A percentile compares a stretch with the other conserved stretches of the same genome.
Conservation (phyloP, 306 rosid species). For the Sechiopsis laciniata region DNA sequence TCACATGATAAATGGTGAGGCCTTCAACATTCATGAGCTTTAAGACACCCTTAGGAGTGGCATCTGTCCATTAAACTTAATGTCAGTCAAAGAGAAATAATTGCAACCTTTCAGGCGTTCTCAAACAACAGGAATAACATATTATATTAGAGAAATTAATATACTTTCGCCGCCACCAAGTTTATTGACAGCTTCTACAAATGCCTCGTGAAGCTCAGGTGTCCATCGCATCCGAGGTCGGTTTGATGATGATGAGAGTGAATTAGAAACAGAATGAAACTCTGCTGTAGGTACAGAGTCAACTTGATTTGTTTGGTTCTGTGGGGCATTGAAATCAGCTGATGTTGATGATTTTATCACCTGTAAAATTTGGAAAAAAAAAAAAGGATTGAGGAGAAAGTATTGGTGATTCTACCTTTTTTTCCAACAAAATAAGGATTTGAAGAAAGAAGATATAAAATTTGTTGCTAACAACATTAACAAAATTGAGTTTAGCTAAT, state of each 20-base stretch:
- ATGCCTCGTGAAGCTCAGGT: constrained; percentile 90
- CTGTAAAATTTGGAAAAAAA: constrained; percentile 9
- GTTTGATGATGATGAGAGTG: constrained; percentile 40
- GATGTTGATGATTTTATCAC: constrained; percentile 28
- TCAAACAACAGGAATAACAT: neutral
- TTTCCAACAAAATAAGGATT: constrained; percentile 16
- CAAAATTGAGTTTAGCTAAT: neutral
- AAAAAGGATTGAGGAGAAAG: neutral
- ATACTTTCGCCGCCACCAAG: constrained; percentile 89
- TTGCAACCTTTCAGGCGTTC: constrained; percentile 12
- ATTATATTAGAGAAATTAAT: constrained; percentile 27
- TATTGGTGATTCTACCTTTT: neutral
- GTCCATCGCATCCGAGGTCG: constrained; percentile 98
- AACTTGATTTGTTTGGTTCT: constrained; percentile 27
- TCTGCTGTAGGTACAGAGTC: constrained; percentile 38
- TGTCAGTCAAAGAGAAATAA: constrained; percentile 16
- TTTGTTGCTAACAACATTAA: neutral
- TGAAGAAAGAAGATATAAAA: neutral
- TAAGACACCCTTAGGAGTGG: constrained; percentile 93
- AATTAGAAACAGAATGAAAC: constrained; percentile 31
- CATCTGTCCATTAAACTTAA: constrained; percentile 50
- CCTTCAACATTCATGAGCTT: constrained; percentile 76
- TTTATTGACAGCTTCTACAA: constrained; percentile 80
- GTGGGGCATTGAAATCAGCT: constrained; percentile 41
- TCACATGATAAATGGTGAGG: constrained; percentile 92